These are phyloP conservation scores for Radiomyces spectabilis DNA, from an alignment of 192 early-diverging fungal species.

Conservation along the genomic window DNA sequence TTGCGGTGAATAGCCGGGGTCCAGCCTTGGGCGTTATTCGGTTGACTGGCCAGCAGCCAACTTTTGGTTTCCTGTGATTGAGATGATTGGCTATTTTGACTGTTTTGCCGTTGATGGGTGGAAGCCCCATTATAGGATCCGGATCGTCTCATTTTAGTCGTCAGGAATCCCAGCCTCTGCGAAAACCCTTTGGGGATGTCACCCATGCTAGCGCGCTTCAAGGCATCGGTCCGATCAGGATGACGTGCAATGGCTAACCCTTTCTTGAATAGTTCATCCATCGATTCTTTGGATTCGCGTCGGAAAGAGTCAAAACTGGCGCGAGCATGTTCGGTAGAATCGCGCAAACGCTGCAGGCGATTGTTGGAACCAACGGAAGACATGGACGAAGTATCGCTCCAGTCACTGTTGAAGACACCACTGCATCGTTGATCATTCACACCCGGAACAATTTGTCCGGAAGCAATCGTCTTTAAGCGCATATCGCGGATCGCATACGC, in stretches of 20 bases:
- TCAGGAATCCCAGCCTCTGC: conserved; percentile 7
- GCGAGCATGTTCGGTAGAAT: conserved; percentile 19
- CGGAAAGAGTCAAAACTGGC: conserved; percentile 19
- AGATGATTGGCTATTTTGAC: neutral
- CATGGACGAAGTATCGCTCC: conserved; percentile 20
- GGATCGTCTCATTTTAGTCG: neutral
- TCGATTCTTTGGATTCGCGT: conserved; percentile 18
- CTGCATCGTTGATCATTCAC: conserved; percentile 19
- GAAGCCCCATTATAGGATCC: neutral
- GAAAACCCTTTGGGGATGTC: conserved; percentile 10
- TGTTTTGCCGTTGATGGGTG: neutral
- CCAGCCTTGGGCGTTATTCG: neutral
- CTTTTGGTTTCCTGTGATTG: neutral
- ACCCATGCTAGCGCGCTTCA: conserved; percentile 6
- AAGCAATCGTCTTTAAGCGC: conserved; percentile 2
- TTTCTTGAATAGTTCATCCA: conserved; percentile 18
- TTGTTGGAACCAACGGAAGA: conserved; percentile 6
- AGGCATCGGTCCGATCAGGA: neutral
- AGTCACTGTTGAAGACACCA: conserved; percentile 12
- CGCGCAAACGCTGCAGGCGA: conserved; percentile 15
- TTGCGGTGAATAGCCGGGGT: neutral
- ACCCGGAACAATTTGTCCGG: conserved; percentile 13
- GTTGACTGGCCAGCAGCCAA: neutral
- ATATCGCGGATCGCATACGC: conserved; percentile 20
- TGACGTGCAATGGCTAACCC: conserved; percentile 4